Percentiles rank a stretch among this genome's conserved stretches.
Evolutionary conservation across 2,329 filamentous ascomycete genomes (phyloP).

Genomic region (Sarocladiaceae sp.): DNA sequence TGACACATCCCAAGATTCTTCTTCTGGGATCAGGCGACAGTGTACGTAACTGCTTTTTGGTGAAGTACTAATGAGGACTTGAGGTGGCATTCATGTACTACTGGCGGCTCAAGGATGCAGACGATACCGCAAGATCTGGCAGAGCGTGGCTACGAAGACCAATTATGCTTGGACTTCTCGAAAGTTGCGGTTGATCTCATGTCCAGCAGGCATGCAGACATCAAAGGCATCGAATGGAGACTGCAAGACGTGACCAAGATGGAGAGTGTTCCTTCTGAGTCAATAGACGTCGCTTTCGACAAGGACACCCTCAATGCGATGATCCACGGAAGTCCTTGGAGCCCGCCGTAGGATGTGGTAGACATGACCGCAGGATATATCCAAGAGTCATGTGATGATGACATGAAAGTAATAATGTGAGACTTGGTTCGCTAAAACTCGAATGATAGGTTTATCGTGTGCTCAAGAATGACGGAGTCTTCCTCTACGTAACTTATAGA

Average conservation of each 20-base stretch:
- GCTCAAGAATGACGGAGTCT: slow-evolving; percentile 41
- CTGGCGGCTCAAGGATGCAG: slow-evolving; percentile 24
- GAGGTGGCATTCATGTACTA: neutral
- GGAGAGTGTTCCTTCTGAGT: slow-evolving; percentile 30
- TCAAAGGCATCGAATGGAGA: slow-evolving; percentile 42
- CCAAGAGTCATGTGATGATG: slow-evolving; percentile 34
- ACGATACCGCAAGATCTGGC: slow-evolving; percentile 46
- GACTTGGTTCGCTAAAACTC: neutral
- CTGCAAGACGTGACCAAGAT: slow-evolving; percentile 49
- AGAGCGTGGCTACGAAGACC: slow-evolving; percentile 42
- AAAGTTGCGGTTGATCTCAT: slow-evolving; percentile 48
- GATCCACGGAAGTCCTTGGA: slow-evolving; percentile 51
- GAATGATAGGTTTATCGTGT: slow-evolving; percentile 31
- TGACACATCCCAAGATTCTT: slow-evolving; percentile 40
- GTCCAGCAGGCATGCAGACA: slow-evolving; percentile 33
- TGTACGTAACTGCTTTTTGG: too few species aligned
- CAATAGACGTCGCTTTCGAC: slow-evolving; percentile 53
- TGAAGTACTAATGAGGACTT: too few species aligned
- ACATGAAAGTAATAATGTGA: neutral
- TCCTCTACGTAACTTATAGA: slow-evolving; percentile 50
- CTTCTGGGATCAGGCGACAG: slow-evolving; percentile 57
- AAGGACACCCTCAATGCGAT: slow-evolving; percentile 54
- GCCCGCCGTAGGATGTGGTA: slow-evolving; percentile 42
- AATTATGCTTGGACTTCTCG: slow-evolving; percentile 56
- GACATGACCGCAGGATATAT: slow-evolving; percentile 45